Conservation (phyloP, 108 stramenopile species). For the Cyclotella sp. region DNA sequence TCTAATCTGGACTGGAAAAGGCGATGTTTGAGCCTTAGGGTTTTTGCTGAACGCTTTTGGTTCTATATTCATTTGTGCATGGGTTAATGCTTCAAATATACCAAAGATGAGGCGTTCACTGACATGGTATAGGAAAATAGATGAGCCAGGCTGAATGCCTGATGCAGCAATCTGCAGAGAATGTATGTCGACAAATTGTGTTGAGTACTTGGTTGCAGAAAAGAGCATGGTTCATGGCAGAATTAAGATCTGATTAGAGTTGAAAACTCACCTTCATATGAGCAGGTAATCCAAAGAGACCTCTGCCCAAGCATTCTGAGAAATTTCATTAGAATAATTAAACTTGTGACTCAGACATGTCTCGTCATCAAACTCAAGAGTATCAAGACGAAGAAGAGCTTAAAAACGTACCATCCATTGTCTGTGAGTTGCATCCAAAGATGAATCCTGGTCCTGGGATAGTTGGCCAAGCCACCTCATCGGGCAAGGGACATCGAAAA, state of each 20-base stretch:
- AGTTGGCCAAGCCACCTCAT: constrained; percentile 80
- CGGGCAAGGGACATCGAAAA: constrained; percentile 73
- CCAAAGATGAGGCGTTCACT: constrained; percentile 87
- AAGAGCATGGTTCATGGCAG: background rate
- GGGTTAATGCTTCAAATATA: constrained; percentile 89
- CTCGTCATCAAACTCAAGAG: background rate
- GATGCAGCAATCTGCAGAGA: constrained; percentile 57
- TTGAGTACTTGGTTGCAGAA: background rate
- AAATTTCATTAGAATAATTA: background rate
- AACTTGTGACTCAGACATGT: background rate
- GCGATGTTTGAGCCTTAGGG: constrained; percentile 83
- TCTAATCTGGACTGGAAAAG: constrained; percentile 88
- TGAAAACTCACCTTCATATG: constrained; percentile 72
- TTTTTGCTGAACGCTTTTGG: constrained; percentile 89
- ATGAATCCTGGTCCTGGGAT: constrained; percentile 89
- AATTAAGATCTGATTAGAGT: background rate
- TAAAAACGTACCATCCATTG: constrained; percentile 68
- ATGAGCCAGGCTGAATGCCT: constrained; percentile 76
- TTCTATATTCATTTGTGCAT: constrained; percentile 79
- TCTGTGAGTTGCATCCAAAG: constrained; percentile 86
- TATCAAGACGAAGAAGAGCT: background rate
- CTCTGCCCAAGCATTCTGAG: constrained; percentile 81
- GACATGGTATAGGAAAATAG: constrained; percentile 90
- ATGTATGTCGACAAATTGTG: background rate
- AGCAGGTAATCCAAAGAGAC: constrained; percentile 86